Base-by-base conservation (phyloP, 352 stramenopile species). In the Phytophthora palmivora region DNA sequence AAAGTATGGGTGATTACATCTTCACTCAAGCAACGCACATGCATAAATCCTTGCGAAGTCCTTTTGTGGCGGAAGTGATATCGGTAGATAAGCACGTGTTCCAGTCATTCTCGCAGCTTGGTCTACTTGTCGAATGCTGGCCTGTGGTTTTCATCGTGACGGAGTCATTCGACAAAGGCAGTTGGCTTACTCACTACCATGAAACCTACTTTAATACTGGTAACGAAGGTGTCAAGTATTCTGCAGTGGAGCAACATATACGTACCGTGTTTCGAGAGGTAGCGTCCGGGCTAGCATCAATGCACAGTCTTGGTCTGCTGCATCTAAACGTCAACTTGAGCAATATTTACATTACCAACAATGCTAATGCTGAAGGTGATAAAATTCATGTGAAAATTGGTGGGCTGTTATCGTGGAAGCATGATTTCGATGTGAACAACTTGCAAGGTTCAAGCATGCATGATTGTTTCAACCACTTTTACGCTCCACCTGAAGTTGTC, bases 41-140 rank as follows among this genome's bases (percentile, higher is more conserved):
- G n/a, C 58, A 81, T 19, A 65, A 79, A 34, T 68, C 56, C 1
- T 12, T 89, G 3, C 48, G 18, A 22, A 88, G 62, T 32, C 66
- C 61, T 4, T 89, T 84, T 44, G 69, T 90, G 6, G 63, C 39
- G 1, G 34, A 57, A 9, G 45, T 87, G 4, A 32, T 33, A 4
- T 67, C 61, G 1, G 59, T 71, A 3, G 66, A 76, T 24, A 84
- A 78, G 30, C 79, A 89, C 42, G 77, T 49, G 19, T 92, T 80
- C 56, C 83, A 92, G 53, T 67, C 79, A 30, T 92, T 92, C 22
- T 71, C 80, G 4, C 72, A 86, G 24, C 79, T 74, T 12, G 83
- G 83, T 0, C 75, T 89, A 38, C 65, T 92, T 0, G 49, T 89
- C 10, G 80, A 90, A 26, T 84, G 67, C 63, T 89, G 76, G 78